Evolutionary conservation across 2,329 filamentous ascomycete species (phyloP), one percentile per base, ranked within the genome.

Genomic region (Cladorrhinum sp.): DNA sequence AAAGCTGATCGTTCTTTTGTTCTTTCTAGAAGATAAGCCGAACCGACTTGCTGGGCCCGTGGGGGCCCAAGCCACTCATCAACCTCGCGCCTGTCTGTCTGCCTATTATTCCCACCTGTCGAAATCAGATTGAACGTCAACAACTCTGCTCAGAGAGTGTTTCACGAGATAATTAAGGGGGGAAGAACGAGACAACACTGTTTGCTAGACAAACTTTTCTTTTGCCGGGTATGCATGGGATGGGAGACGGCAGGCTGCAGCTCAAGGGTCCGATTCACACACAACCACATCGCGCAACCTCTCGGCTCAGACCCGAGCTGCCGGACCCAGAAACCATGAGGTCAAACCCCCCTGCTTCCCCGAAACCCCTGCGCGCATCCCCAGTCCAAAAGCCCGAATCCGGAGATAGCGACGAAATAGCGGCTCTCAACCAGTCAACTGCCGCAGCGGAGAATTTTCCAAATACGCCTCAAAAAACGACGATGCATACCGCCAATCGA

Each of bases 1-100:
- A 21, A 14, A 23, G 30, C 3, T 55, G 53, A 55, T 55, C 53
- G 33, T 46, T 57, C 39, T 57, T 8, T 14, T 6, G 36, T 49
- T 49, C 18, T 3, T 57, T 57, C 54, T 57, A 39, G 54, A 57
- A 49, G 54, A 57, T 57, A 30, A 57, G 54, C 36, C 54, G 23
- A 49, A 26, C 54, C 54, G 39, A 48, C 24, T 48, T 8, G 21
- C 42, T 46, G 42, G 42, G 42, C n/a, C 42, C 42, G 42, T 46
- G 42, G 42, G 42, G 42, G 42, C 8, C 42, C 42, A 46, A 46
- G 14, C 36, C 18, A 20, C n/a, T 18, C 42, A 3, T 42, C 10
- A 14, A 14, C 36, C 36, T 7, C 4, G 10, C 4, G 16, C 10
- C 36, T 4, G 14, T 14, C 36, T 42, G 36, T 12, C 16, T 16